phyloP scores from a whole-genome alignment of 83 land plant species.

The Diphasiastrum complanatum region DNA sequence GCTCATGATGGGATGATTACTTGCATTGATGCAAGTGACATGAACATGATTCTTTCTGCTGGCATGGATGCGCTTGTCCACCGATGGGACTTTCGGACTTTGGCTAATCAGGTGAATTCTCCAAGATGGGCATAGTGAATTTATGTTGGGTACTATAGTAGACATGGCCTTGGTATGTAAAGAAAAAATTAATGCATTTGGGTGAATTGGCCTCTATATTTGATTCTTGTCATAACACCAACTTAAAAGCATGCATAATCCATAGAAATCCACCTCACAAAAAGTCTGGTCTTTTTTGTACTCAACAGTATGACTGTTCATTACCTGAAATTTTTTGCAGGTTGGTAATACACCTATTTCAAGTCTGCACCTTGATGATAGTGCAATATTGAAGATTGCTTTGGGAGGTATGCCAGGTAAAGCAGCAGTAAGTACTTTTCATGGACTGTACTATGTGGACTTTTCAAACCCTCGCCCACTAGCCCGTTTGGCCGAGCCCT shows the following conservation, averaged over 20 bases:
- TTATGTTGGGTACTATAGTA: not conserved
- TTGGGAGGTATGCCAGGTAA: constrained; percentile 23
- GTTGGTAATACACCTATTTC: constrained; percentile 24
- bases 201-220: too few relatives aligned
- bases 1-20: constrained; percentile 38
- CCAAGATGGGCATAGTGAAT: too few relatives aligned
- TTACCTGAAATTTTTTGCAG: not conserved
- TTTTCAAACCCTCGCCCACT: constrained; percentile 17
- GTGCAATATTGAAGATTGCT: constrained; percentile 23
- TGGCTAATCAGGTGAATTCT: constrained; percentile 38
- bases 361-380: constrained; percentile 27
- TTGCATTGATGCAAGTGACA: constrained; percentile 32
- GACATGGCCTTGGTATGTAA: not conserved
- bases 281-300: not conserved
- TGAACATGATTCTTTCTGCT: constrained; percentile 31
- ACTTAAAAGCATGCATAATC: too few relatives aligned
- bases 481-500: constrained; percentile 29
- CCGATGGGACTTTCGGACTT: constrained; percentile 37
- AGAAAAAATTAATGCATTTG: too few relatives aligned
- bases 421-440: constrained; percentile 34
- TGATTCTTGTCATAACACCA: too few relatives aligned
- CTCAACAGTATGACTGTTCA: not conserved
- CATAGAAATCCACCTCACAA: not conserved
- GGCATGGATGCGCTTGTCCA: constrained; percentile 32
- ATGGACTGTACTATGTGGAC: constrained; percentile 30